A percentile compares a stretch with the other conserved stretches of the same genome.
These are phyloP conservation scores for Arachnopeziza araneosa DNA, from an alignment of 2,329 filamentous ascomycete species.

Conservation along the genomic window DNA sequence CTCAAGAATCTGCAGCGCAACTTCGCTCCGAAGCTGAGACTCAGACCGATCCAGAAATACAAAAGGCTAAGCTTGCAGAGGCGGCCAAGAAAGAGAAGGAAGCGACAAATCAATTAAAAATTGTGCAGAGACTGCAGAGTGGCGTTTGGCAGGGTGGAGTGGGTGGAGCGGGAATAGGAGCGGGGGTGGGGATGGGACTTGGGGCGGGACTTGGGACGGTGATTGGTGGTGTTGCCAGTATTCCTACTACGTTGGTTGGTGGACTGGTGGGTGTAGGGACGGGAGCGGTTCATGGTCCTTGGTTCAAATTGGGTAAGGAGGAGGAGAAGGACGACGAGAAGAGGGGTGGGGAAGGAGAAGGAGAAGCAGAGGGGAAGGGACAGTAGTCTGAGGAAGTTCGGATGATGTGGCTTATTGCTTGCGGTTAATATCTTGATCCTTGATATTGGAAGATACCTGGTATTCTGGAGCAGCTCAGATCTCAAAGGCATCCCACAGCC, in stretches of 20 bases:
- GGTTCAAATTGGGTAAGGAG: slow-evolving; percentile 14
- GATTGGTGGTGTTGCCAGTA: slow-evolving; percentile 16
- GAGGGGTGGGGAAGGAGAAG: slow-evolving; percentile 3
- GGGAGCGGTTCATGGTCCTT: slow-evolving; percentile 23
- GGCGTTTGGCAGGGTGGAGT: slow-evolving; percentile 25
- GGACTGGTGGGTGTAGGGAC: slow-evolving; percentile 14
- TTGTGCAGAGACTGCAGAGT: slow-evolving; percentile 45
- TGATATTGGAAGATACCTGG: too few relatives aligned
- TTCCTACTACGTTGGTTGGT: slow-evolving; percentile 20
- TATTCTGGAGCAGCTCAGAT: slow-evolving; percentile 1
- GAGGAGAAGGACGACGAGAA: slow-evolving; percentile 2
- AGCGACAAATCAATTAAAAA: slow-evolving; percentile 54
- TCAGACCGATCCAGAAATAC: slow-evolving; percentile 11
- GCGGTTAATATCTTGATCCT: not conserved
- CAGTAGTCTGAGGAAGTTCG: not conserved
- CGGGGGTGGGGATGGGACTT: slow-evolving; percentile 19
- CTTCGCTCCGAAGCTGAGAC: slow-evolving; percentile 7
- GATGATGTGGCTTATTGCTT: not conserved
- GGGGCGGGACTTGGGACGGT: slow-evolving; percentile 17
- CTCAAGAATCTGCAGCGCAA: slow-evolving; percentile 7
- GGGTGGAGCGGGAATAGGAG: slow-evolving; percentile 18
- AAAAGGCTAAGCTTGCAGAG: slow-evolving; percentile 12
- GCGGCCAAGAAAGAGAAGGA: slow-evolving; percentile 18
- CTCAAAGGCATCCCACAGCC: slow-evolving; percentile 40
- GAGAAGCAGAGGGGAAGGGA: slow-evolving; percentile 3